phyloP scores from a whole-genome alignment of 805 yeast species.

The Sungouiella thailandica region DNA sequence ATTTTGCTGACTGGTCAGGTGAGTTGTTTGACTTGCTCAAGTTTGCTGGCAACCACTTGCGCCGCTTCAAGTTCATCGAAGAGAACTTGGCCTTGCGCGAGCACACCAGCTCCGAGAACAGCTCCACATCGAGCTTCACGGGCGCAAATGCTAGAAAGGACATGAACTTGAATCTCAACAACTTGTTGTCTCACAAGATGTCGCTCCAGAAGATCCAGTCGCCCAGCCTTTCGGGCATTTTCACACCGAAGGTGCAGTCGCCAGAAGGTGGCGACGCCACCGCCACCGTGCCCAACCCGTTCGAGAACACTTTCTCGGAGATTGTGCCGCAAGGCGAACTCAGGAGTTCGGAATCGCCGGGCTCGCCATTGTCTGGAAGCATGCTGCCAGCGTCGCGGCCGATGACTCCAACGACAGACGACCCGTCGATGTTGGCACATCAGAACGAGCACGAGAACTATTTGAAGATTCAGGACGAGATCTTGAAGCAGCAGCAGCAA shows the following conservation, averaged over 20 bases:
- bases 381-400: background rate
- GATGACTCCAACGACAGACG: background rate
- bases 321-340: background rate
- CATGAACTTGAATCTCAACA: conserved; percentile 12
- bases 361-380: background rate
- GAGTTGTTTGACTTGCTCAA: conserved; percentile 50
- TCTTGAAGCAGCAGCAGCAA: conserved; percentile 33
- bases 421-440: background rate
- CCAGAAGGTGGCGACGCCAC: conserved; percentile 22
- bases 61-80: conserved; percentile 46
- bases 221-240: conserved; percentile 28
- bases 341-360: background rate
- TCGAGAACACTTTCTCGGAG: conserved; percentile 25
- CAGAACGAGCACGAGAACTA: conserved; percentile 31
- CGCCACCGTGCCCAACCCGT: conserved; percentile 29
- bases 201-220: conserved; percentile 9
- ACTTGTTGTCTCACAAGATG: conserved; percentile 10
- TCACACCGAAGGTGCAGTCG: conserved; percentile 33
- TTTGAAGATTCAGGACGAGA: conserved; percentile 33
- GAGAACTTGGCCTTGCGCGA: conserved; percentile 28
- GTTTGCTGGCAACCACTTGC: conserved; percentile 39
- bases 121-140: conserved; percentile 1
- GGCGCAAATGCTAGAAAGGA: conserved; percentile 5
- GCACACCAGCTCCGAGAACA: background rate
- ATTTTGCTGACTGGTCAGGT: conserved; percentile 48